phyloP scores from a whole-genome alignment of 192 early-diverging fungal species.

The Podila horticola region DNA sequence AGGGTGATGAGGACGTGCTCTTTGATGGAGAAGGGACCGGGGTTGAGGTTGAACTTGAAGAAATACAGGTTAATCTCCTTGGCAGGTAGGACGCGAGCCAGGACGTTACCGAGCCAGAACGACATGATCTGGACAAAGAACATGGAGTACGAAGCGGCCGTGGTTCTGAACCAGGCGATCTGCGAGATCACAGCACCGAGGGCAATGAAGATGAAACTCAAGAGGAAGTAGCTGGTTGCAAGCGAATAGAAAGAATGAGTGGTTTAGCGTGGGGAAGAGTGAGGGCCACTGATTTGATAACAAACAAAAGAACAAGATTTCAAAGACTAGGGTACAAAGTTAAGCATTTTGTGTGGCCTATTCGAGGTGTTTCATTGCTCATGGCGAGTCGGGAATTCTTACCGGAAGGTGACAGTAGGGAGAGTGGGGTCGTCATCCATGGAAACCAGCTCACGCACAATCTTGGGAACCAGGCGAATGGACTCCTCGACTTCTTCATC shows the following conservation, averaged over 20 bases:
- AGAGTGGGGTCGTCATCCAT: slow-evolving; percentile 54
- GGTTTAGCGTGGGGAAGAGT: too few species aligned
- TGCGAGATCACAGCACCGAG: slow-evolving; percentile 53
- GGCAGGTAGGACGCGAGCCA: slow-evolving; percentile 41
- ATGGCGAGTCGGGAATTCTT: background rate
- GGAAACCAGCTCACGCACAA: slow-evolving; percentile 53
- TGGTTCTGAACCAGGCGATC: slow-evolving; percentile 56
- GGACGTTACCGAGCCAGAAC: slow-evolving; percentile 51
- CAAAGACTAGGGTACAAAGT: background rate
- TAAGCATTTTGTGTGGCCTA: background rate
- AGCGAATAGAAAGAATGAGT: too few species aligned
- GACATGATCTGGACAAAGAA: slow-evolving; percentile 57
- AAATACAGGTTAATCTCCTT: slow-evolving; percentile 38
- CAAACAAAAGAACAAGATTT: background rate
- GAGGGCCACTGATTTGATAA: too few species aligned
- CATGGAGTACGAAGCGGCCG: slow-evolving; percentile 52
- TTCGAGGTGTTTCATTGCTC: background rate
- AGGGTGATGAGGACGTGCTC: slow-evolving; percentile 59
- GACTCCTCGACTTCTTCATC: slow-evolving; percentile 46
- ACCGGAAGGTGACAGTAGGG: slow-evolving; percentile 55
- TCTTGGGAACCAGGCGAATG: slow-evolving; percentile 46
- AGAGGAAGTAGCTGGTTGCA: slow-evolving; percentile 35
- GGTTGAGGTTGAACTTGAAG: slow-evolving; percentile 56
- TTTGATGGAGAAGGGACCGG: slow-evolving; percentile 60
- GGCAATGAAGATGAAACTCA: slow-evolving; percentile 47